Percentiles rank a stretch among this genome's conserved stretches.
Conservation (phyloP, 2,329 filamentous ascomycete genomes). For the Boeremia lycopersici region DNA sequence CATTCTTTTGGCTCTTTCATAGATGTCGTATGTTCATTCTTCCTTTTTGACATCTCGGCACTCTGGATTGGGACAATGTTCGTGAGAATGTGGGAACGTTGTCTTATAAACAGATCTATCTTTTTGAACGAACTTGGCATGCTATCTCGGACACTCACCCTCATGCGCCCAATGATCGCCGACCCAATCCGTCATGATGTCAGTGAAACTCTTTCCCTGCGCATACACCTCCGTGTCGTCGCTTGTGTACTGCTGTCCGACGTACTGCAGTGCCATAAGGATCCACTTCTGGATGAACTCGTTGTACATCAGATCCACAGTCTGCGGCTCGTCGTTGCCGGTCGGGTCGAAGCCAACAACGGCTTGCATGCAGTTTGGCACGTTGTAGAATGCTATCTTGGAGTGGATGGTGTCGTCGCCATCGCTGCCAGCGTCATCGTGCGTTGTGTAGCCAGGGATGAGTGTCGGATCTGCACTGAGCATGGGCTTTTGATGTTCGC, state of each 20-base stretch:
- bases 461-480: constrained; percentile 40
- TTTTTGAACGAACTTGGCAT: too few relatives aligned
- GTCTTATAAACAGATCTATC: too few relatives aligned
- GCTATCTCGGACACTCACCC: constrained; percentile 23
- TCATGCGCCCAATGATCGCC: constrained; percentile 57
- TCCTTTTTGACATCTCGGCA: too few relatives aligned
- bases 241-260: constrained; percentile 57
- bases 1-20: too few relatives aligned
- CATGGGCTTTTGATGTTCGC: constrained; percentile 16
- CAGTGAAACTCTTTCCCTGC: constrained; percentile 60
- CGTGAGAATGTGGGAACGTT: too few relatives aligned
- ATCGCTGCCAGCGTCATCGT: constrained; percentile 79
- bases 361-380: constrained; percentile 84
- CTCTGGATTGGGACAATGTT: too few relatives aligned
- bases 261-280: constrained; percentile 71
- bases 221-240: constrained; percentile 60
- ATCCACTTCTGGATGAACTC: constrained; percentile 90
- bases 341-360: constrained; percentile 64
- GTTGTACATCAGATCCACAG: constrained; percentile 86
- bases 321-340: constrained; percentile 61
- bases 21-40: too few relatives aligned
- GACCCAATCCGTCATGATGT: constrained; percentile 66
- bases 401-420: constrained; percentile 90
- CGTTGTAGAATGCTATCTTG: constrained; percentile 72
- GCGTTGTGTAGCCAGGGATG: constrained; percentile 85